phyloP scores from a whole-genome alignment of 768 basidiomycete genomes.

The Cytidiella melzeri region DNA sequence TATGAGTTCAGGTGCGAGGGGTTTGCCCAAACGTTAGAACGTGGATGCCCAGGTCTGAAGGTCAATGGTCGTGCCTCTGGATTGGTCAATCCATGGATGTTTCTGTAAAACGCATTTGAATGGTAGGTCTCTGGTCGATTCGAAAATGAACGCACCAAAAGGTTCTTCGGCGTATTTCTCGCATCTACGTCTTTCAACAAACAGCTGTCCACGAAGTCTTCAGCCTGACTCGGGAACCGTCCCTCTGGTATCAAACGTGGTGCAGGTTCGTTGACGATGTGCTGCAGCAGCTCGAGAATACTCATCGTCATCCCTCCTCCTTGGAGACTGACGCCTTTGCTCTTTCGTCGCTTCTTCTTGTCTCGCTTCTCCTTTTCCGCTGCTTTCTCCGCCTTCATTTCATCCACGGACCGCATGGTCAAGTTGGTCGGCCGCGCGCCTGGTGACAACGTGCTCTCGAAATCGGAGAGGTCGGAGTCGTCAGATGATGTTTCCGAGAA shows the following conservation, averaged over 20 bases:
- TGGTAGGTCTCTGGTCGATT: neutral
- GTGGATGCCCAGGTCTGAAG: slow-evolving; percentile 78
- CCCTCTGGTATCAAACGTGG: slow-evolving; percentile 77
- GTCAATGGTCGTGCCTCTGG: slow-evolving; percentile 56
- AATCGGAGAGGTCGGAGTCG: slow-evolving; percentile 72
- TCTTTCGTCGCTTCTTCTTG: slow-evolving; percentile 82
- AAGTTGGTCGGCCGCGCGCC: slow-evolving; percentile 47
- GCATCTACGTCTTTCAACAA: slow-evolving; percentile 83
- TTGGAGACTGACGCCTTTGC: slow-evolving; percentile 87
- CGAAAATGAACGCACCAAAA: slow-evolving; percentile 50
- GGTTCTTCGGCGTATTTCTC: slow-evolving; percentile 82
- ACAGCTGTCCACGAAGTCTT: slow-evolving; percentile 85
- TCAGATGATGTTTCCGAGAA: slow-evolving; percentile 80
- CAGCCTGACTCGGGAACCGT: slow-evolving; percentile 66
- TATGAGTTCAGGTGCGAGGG: neutral
- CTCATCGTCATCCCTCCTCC: slow-evolving; percentile 98
- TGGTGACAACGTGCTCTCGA: slow-evolving; percentile 78
- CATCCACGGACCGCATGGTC: slow-evolving; percentile 29
- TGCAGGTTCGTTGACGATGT: slow-evolving; percentile 98
- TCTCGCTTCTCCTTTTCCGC: slow-evolving; percentile 37
- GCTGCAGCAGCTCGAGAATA: slow-evolving; percentile 92
- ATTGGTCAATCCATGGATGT: slow-evolving; percentile 67
- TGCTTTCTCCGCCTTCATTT: slow-evolving; percentile 26
- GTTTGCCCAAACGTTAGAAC: slow-evolving; percentile 45
- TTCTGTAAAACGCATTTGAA: slow-evolving; percentile 36